These are phyloP conservation scores for Saccharomycopsis fodiens DNA, from an alignment of 805 yeast genomes.

Conservation along the genomic window DNA sequence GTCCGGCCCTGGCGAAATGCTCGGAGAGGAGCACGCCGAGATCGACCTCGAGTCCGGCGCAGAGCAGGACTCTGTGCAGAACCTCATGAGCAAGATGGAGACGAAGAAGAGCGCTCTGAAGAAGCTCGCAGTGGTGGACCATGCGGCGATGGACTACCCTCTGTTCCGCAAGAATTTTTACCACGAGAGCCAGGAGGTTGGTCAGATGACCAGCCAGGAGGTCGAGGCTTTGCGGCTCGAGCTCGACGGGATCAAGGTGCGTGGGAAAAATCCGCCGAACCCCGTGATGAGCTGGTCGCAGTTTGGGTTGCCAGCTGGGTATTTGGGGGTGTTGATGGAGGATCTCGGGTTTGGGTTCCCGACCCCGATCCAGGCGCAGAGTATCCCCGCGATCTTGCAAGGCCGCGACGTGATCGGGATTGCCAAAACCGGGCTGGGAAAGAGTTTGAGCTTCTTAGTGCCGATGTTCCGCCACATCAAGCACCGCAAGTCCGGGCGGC, in stretches of 20 bases:
- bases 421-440: slow-evolving; percentile 96
- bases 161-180: slow-evolving; percentile 60
- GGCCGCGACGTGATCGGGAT: slow-evolving; percentile 90
- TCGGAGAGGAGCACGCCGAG: slow-evolving; percentile 8
- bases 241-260: slow-evolving; percentile 59
- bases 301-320: slow-evolving; percentile 61
- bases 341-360: slow-evolving; percentile 52
- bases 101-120: slow-evolving; percentile 9
- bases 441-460: slow-evolving; percentile 78
- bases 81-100: slow-evolving; percentile 13
- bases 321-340: slow-evolving; percentile 44
- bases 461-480: slow-evolving; percentile 81
- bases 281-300: slow-evolving; percentile 79
- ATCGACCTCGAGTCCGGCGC: slow-evolving; percentile 4
- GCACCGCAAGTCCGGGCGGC: slow-evolving; percentile 39
- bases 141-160: slow-evolving; percentile 32
- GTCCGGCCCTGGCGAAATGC: slow-evolving; percentile 12
- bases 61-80: slow-evolving; percentile 8
- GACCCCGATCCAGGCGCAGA: slow-evolving; percentile 85
- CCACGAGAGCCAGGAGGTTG: slow-evolving; percentile 48
- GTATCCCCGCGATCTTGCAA: slow-evolving; percentile 82
- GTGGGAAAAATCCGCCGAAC: slow-evolving; percentile 48
- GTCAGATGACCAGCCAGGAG: slow-evolving; percentile 43
- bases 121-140: slow-evolving; percentile 13
- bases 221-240: slow-evolving; percentile 44